phyloP scores from a whole-genome alignment of 2,329 filamentous ascomycete species.

The Clarireedia monteithiana region DNA sequence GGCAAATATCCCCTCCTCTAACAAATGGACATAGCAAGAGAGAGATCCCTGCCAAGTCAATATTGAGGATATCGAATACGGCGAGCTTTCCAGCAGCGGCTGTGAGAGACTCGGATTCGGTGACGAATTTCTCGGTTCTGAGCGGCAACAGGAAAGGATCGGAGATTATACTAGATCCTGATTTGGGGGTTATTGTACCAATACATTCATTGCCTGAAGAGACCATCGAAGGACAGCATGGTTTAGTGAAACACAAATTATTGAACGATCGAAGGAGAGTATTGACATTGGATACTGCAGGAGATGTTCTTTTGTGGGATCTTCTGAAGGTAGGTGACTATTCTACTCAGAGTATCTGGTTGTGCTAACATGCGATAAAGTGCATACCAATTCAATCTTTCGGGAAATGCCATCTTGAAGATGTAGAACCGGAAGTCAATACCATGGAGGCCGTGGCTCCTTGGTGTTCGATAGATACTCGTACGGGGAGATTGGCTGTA shows the following conservation, averaged over 20 bases:
- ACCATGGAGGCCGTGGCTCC: slow-evolving; percentile 84
- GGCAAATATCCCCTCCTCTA: slow-evolving; percentile 30
- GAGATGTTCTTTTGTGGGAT: slow-evolving; percentile 94
- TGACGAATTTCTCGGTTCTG: slow-evolving; percentile 40
- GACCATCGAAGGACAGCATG: slow-evolving; percentile 90
- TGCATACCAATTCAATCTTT: slow-evolving; percentile 86
- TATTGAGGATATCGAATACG: slow-evolving; percentile 78
- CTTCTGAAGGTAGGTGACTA: slow-evolving; percentile 59
- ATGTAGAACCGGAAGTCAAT: slow-evolving; percentile 81
- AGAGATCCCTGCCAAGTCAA: slow-evolving; percentile 68
- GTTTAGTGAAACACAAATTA: slow-evolving; percentile 85
- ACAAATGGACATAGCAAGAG: slow-evolving; percentile 38
- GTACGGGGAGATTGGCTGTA: slow-evolving; percentile 85
- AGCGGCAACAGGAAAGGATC: slow-evolving; percentile 45
- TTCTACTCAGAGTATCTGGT: slow-evolving; percentile 14
- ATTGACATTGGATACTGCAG: slow-evolving; percentile 86
- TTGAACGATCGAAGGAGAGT: slow-evolving; percentile 86
- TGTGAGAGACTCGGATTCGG: slow-evolving; percentile 46
- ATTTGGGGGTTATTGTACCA: slow-evolving; percentile 47
- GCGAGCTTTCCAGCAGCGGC: slow-evolving; percentile 59
- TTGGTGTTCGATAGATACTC: slow-evolving; percentile 92
- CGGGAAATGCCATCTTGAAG: slow-evolving; percentile 87
- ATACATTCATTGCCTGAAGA: slow-evolving; percentile 64
- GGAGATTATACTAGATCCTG: slow-evolving; percentile 45
- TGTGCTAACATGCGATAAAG: slow-evolving; percentile 35